Base-by-base conservation (phyloP, 163 green algal species). In the Chlorella variabilis region DNA sequence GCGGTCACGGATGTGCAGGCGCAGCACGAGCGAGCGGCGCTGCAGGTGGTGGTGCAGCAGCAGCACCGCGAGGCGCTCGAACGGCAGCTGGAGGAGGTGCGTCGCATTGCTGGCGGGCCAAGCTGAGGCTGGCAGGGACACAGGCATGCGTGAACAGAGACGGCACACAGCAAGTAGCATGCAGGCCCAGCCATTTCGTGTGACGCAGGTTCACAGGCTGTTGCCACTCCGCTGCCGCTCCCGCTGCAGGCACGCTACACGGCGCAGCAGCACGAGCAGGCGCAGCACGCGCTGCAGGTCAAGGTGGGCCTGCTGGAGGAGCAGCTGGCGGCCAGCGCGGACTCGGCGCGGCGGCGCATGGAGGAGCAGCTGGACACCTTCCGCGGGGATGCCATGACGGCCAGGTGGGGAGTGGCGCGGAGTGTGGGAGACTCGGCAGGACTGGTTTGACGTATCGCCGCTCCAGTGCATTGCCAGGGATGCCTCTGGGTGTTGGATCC, bases 351-450 rank as follows among this genome's bases (percentile, higher is more conserved):
- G 38, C n/a, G 42, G 58, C 58, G 58, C 39, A 61, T 80, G 74
- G 58, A 80, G 74, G 58, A 73, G 74, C 74, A 80, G 59, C 58
- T 71, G 59, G 58, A 62, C 39, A 73, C n/a, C 3, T 71, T 71
- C 18, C 39, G 74, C 4, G 74, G 39, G 5, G 74, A 80, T 8
- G 74, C 39, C 2, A 20, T 5, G 33, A 71, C 58, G 7, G 58
- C 74, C 33, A 61, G 25, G 73, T 69, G 25, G 27, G 69, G 2
- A 18, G 42, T 15, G 23, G 5, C 4, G 54, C 54, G 18, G 23
- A 25, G n/a, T n/a, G n/a, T n/a, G n/a, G n/a, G n/a, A n/a, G n/a
- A n/a, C n/a, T n/a, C n/a, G 45, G 45, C 45, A 54, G 45, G 15
- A 25, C 2, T n/a, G n/a, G n/a, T n/a, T n/a, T n/a, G n/a, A n/a